A percentile compares a stretch with the other conserved stretches of the same genome.
Conservation (phyloP, 441 rosid genomes). For the Sinapis alba region DNA sequence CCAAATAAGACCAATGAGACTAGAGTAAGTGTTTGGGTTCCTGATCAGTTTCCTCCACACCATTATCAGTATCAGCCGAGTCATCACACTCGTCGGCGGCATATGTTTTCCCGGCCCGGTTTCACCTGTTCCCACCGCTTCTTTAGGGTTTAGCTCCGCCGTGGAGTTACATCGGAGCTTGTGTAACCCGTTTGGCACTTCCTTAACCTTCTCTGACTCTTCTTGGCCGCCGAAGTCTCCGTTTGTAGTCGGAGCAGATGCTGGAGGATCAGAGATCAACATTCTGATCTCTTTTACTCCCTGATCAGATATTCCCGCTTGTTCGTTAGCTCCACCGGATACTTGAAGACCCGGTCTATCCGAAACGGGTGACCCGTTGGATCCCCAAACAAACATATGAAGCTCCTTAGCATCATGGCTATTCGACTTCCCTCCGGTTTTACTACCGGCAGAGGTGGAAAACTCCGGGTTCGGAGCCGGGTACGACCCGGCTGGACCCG, state of each 20-base stretch:
- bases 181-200: slow-evolving; percentile 30
- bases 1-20: slow-evolving; percentile 86
- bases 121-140: slow-evolving; percentile 28
- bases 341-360: slow-evolving; percentile 72
- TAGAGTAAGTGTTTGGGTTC: slow-evolving; percentile 94
- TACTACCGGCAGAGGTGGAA: slow-evolving; percentile 25
- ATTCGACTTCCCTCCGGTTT: slow-evolving; percentile 42
- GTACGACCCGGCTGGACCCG: slow-evolving; percentile 55
- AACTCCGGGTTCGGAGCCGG: slow-evolving; percentile 59
- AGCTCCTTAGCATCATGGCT: slow-evolving; percentile 70
- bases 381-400: slow-evolving; percentile 93
- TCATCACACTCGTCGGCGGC: slow-evolving; percentile 95
- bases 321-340: slow-evolving; percentile 47
- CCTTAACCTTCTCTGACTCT: slow-evolving; percentile 51
- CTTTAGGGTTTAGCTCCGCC: slow-evolving; percentile 74
- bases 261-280: slow-evolving; percentile 68
- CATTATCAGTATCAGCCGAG: slow-evolving; percentile 81
- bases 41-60: slow-evolving; percentile 93
- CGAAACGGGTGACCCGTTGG: slow-evolving; percentile 89
- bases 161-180: slow-evolving; percentile 43
- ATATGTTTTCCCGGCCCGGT: slow-evolving; percentile 49
- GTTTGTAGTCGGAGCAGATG: slow-evolving; percentile 37
- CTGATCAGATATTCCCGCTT: slow-evolving; percentile 67
- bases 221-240: slow-evolving; percentile 54
- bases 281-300: slow-evolving; percentile 89